Conservation (phyloP, 2,329 filamentous ascomycete genomes). For the Trichophyton simii region DNA sequence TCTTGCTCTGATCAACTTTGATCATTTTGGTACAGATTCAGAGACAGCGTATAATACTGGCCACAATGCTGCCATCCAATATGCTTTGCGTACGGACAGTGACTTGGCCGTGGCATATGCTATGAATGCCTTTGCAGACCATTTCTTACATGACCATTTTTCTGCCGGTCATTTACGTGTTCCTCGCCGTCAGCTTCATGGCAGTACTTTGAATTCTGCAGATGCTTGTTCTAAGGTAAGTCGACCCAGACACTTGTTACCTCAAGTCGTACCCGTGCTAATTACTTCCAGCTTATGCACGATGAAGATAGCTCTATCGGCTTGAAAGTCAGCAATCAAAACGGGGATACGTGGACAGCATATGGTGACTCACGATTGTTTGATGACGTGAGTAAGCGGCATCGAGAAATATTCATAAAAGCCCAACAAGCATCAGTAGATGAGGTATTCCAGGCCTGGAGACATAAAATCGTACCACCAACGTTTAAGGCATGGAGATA, state of each 20-base stretch:
- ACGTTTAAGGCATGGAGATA: slow-evolving; percentile 3
- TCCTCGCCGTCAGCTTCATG: neutral
- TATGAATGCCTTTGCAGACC: slow-evolving; percentile 4
- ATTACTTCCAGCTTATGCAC: neutral
- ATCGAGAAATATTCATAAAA: slow-evolving; percentile 3
- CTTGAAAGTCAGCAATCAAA: neutral
- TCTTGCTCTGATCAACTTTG: slow-evolving; percentile 4
- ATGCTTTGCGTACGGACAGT: neutral
- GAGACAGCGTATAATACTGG: slow-evolving; percentile 4
- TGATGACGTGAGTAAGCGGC: slow-evolving; percentile 1
- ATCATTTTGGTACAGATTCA: slow-evolving; percentile 3
- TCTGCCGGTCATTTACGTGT: slow-evolving; percentile 3
- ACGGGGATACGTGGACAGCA: neutral
- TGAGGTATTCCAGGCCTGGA: slow-evolving; percentile 2
- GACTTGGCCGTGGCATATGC: neutral
- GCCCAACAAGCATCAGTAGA: slow-evolving; percentile 1
- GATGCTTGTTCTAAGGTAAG: slow-evolving; percentile 3
- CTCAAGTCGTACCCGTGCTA: neutral
- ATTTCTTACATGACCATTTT: slow-evolving; percentile 3
- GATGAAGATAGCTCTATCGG: slow-evolving; percentile 2
- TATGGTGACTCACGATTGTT: neutral
- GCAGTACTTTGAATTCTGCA: neutral
- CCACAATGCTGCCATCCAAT: slow-evolving; percentile 2
- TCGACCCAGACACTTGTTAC: neutral
- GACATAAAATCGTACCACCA: neutral